Evolutionary conservation across 352 stramenopile genomes (phyloP).

Genomic region (Pythium volutum): DNA sequence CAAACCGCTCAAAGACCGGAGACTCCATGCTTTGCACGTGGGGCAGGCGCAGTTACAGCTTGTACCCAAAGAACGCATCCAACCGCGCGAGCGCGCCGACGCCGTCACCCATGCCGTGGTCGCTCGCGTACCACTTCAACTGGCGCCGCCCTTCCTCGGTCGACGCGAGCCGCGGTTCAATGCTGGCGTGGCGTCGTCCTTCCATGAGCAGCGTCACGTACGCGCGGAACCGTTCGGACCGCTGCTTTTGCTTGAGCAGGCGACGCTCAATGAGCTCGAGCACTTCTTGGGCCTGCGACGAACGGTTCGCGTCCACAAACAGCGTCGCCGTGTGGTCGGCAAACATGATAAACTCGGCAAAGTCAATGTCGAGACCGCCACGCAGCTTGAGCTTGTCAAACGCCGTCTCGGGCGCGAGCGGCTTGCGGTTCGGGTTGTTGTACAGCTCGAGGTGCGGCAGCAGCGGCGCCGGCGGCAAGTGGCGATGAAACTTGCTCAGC

Average conservation of each 20-base stretch:
- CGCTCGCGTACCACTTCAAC: constrained; percentile 15
- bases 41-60: neutral
- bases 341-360: constrained; percentile 7
- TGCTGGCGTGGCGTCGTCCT: neutral
- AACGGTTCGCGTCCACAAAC: neutral
- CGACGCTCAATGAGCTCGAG: constrained; percentile 11
- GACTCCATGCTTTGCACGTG: neutral
- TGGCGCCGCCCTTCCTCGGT: neutral
- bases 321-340: neutral
- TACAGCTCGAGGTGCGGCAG: neutral
- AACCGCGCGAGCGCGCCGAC: neutral
- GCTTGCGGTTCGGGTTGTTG: constrained; percentile 1
- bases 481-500: constrained; percentile 17
- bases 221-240: neutral
- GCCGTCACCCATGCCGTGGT: constrained; percentile 1
- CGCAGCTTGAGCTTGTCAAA: constrained; percentile 11
- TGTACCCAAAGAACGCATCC: constrained; percentile 6
- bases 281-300: constrained; percentile 6
- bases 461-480: neutral
- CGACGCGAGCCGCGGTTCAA: neutral
- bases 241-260: constrained; percentile 10
- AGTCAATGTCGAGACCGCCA: neutral
- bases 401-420: neutral
- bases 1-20: neutral
- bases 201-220: neutral